Conservation (phyloP, 257 asterid species). For the Plantago ovata region DNA sequence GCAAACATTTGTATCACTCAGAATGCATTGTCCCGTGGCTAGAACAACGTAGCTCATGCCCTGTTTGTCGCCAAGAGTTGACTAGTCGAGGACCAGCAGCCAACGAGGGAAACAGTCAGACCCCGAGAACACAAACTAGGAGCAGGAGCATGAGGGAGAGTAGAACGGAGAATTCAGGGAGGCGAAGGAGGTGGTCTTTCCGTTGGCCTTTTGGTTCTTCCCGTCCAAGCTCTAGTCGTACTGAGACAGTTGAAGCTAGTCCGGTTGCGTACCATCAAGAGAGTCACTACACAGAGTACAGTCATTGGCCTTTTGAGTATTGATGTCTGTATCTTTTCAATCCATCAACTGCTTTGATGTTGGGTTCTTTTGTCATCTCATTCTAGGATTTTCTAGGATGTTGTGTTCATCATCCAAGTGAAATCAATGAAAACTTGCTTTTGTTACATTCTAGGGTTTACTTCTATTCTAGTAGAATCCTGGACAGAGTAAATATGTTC, state of each 20-base stretch:
- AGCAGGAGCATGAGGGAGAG: conserved; percentile 51
- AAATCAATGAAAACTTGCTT: conserved; percentile 27
- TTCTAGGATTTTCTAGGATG: no score
- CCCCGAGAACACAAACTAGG: conserved; percentile 37
- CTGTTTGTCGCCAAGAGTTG: conserved; percentile 79
- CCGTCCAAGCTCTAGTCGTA: conserved; percentile 33
- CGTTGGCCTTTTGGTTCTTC: conserved; percentile 82
- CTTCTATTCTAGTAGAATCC: neutral
- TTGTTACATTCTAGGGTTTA: neutral
- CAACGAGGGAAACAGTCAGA: conserved; percentile 20
- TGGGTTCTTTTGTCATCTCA: conserved; percentile 29
- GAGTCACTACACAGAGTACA: conserved; percentile 44
- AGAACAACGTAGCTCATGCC: conserved; percentile 73
- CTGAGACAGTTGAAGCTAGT: conserved; percentile 45
- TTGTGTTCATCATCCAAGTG: conserved; percentile 30
- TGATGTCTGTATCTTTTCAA: conserved; percentile 14
- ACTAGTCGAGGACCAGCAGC: conserved; percentile 18
- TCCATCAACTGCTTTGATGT: neutral
- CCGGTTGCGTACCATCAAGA: conserved; percentile 47
- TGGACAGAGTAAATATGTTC: no score
- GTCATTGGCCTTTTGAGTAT: conserved; percentile 74
- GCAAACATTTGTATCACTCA: conserved; percentile 78
- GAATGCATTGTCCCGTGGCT: conserved; percentile 92
- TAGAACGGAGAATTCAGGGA: conserved; percentile 27
- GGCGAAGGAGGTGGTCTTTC: conserved; percentile 77